Evolutionary conservation across 805 yeast genomes (phyloP), one percentile per base, ranked within the genome.

Genomic region (Saccharomycodes ludwigii): DNA sequence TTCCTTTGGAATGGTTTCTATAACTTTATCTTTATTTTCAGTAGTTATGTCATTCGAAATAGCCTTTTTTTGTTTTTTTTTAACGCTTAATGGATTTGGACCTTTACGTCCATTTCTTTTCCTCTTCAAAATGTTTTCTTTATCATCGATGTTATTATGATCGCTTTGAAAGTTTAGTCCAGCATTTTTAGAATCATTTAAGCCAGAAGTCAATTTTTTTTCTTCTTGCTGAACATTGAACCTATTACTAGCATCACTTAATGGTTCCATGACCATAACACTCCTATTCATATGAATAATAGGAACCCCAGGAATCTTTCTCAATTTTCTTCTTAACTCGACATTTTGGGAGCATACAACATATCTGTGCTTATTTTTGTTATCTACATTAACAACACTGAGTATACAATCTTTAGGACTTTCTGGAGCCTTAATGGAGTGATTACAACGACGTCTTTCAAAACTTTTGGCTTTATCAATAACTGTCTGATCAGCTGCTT

Each of bases 261-360:
- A 59, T 6, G 96, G 95, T 56, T 91, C 98, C 91, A 91, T 74
- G 18, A 91, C 76, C 88, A 91, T 82, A 12, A 91, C 98, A 1
- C 95, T 73, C 38, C 95, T 66, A 47, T 80, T 76, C 72, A 91
- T 74, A 52, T 80, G 86, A 7, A 88, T 61, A 41, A 91, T 55
- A 1, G 98, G 98, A 1, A 84, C 79, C 9, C 95, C 98, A 1
- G 98, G 94, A 8, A 85, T 63, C 19, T 62, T 62, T 42, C 97
- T 67, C 38, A 91, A 61, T 29, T 63, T 60, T 34, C 71, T 68
- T 43, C 98, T 68, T 32, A 86, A 61, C 18, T 69, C 65, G 16
- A 71, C 68, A 44, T 81, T 74, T 49, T 86, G 96, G 0, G 88
- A 69, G 1, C 94, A 96, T 9, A 91, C 82, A 18, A 83, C 66